Percentiles rank a stretch among this genome's conserved stretches.
These are phyloP conservation scores for Candida andamanensis DNA, from an alignment of 805 yeast genomes.

Conservation along the genomic window DNA sequence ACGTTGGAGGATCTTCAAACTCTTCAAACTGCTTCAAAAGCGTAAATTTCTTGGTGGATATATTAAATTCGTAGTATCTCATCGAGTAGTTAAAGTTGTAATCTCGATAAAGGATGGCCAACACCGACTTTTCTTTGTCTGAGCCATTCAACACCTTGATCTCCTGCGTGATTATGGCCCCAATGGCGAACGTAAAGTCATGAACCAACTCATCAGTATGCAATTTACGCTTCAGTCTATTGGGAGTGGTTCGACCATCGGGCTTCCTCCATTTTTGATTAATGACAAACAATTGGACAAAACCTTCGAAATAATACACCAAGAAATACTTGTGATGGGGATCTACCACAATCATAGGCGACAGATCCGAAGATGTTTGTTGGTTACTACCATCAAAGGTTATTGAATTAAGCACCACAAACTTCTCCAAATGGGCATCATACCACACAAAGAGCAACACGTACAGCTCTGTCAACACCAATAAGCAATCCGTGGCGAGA, in stretches of 20 bases:
- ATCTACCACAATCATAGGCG: slow-evolving; percentile 15
- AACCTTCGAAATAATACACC: slow-evolving; percentile 18
- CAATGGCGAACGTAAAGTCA: slow-evolving; percentile 8
- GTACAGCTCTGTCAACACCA: slow-evolving; percentile 12
- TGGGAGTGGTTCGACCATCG: neutral
- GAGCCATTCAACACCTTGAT: slow-evolving; percentile 7
- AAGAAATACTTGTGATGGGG: slow-evolving; percentile 11
- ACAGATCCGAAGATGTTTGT: slow-evolving; percentile 18
- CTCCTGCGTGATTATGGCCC: slow-evolving; percentile 10
- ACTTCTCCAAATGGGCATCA: slow-evolving; percentile 5
- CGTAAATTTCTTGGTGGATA: slow-evolving; percentile 3
- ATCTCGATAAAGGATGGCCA: slow-evolving; percentile 31
- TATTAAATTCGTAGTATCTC: slow-evolving; percentile 21
- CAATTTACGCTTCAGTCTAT: slow-evolving; percentile 6
- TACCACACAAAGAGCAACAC: slow-evolving; percentile 9
- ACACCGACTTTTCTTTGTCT: slow-evolving; percentile 1
- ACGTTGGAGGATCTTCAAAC: slow-evolving; percentile 27
- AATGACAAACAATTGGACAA: slow-evolving; percentile 12
- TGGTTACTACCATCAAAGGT: slow-evolving; percentile 17
- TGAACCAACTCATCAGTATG: slow-evolving; percentile 9
- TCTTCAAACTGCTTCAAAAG: slow-evolving; percentile 21
- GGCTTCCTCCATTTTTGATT: slow-evolving; percentile 9
- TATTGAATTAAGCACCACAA: slow-evolving; percentile 7
- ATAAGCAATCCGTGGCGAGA: slow-evolving; percentile 10
- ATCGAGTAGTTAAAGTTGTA: slow-evolving; percentile 28